Conservation (phyloP, 2,329 filamentous ascomycete species). For the Grosmannia huntii region DNA sequence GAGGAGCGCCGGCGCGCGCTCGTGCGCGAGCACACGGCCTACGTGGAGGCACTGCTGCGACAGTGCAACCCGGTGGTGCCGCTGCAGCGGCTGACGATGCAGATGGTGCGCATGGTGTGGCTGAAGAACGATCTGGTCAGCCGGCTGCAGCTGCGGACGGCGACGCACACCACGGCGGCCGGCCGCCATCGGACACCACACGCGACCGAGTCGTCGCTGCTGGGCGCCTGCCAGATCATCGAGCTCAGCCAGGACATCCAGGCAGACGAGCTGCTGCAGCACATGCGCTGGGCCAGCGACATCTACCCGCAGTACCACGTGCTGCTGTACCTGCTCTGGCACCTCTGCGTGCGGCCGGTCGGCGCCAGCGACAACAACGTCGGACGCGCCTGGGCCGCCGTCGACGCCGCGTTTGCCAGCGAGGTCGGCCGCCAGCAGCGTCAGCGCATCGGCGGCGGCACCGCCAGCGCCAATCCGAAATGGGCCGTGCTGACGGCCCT, state of each 20-base stretch:
- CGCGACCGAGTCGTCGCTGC: constrained; percentile 15
- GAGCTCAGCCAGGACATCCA: constrained; percentile 19
- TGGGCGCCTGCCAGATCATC: constrained; percentile 20
- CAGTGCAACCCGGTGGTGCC: constrained; percentile 38
- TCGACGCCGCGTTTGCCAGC: constrained; percentile 13
- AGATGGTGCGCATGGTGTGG: constrained; percentile 14
- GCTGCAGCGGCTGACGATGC: constrained; percentile 14
- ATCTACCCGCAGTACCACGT: constrained; percentile 30
- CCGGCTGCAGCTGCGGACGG: constrained; percentile 13
- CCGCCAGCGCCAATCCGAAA: constrained; percentile 14
- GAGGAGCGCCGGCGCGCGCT: constrained; percentile 7
- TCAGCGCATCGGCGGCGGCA: not conserved
- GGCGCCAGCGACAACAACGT: constrained; percentile 16
- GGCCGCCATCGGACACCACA: not conserved
- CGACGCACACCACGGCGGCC: not conserved
- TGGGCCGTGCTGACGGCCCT: constrained; percentile 20
- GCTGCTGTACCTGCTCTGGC: constrained; percentile 29
- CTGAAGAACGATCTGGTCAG: constrained; percentile 18
- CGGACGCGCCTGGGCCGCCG: constrained; percentile 21
- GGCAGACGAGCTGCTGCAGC: constrained; percentile 23
- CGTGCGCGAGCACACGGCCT: constrained; percentile 19
- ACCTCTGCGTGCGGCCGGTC: constrained; percentile 25
- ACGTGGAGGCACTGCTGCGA: constrained; percentile 33
- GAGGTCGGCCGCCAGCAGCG: constrained; percentile 7
- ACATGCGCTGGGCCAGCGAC: constrained; percentile 25